phyloP scores from a whole-genome alignment of 176 grass and related monocot genomes.

The Cymbopogon citratus region DNA sequence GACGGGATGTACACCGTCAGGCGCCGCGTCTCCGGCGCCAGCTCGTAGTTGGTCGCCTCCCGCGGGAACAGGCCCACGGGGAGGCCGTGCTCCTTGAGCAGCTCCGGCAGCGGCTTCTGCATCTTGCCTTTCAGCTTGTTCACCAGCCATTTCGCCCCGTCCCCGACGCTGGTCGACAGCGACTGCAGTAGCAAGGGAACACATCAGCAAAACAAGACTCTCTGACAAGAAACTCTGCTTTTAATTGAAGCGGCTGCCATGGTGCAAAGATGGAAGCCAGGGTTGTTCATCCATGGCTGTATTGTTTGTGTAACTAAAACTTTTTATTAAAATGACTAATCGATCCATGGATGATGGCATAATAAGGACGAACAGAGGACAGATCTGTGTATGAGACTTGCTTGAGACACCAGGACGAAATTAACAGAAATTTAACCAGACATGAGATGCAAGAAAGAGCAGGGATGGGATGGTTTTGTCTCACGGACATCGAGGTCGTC shows the following conservation, averaged over 20 bases:
- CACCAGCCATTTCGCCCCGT: constrained; percentile 85
- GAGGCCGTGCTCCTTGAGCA: constrained; percentile 76
- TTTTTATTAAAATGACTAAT: not conserved
- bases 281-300: not conserved
- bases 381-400: not conserved
- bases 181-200: constrained; percentile 40
- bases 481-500: constrained; percentile 59
- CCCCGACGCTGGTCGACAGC: constrained; percentile 70
- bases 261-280: not conserved
- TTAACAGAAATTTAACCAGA: not conserved
- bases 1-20: constrained; percentile 81
- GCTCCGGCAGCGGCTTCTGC: constrained; percentile 82
- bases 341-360: too few relatives aligned
- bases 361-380: too few relatives aligned
- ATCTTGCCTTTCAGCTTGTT: constrained; percentile 97
- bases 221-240: not conserved
- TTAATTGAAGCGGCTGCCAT: not conserved
- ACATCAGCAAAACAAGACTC: not conserved
- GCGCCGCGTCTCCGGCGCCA: constrained; percentile 59
- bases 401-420: not conserved
- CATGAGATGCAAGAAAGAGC: not conserved
- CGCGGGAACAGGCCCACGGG: constrained; percentile 75
- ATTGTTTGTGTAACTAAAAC: not conserved
- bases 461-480: not conserved
- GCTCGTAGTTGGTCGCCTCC: constrained; percentile 82